These are phyloP conservation scores for Ganoderma lingzhi DNA, from an alignment of 1,284 basidiomycete species.

Conservation along the genomic window DNA sequence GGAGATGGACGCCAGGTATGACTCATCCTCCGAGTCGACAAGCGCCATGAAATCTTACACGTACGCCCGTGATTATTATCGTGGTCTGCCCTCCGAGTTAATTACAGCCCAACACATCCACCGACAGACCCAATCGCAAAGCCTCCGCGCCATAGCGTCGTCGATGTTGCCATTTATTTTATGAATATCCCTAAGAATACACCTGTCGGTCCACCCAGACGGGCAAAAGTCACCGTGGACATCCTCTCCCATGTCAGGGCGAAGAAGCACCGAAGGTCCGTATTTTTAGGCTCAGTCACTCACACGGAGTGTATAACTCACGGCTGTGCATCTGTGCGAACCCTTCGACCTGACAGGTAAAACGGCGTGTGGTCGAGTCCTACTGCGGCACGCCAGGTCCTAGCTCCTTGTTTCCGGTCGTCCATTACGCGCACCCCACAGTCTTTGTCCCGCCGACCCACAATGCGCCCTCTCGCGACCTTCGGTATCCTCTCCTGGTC, in stretches of 20 bases:
- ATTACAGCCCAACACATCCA: neutral
- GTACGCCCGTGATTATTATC: neutral
- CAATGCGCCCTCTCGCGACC: neutral
- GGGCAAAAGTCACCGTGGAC: neutral
- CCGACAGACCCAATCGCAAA: neutral
- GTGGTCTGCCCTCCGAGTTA: no score
- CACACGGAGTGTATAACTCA: constrained; percentile 1
- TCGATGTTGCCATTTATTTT: neutral
- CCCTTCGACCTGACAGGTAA: neutral
- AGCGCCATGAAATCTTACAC: neutral
- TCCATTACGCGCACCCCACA: neutral
- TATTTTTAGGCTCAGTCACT: neutral
- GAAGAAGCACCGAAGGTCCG: neutral
- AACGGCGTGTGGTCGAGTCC: neutral
- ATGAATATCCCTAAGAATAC: neutral
- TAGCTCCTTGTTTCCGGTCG: constrained; percentile 5
- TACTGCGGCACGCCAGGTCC: neutral
- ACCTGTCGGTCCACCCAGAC: neutral
- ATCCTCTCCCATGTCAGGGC: neutral
- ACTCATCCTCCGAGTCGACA: neutral
- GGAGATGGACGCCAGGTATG: neutral
- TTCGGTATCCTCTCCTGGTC: constrained; percentile 5
- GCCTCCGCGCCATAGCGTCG: neutral
- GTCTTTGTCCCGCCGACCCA: neutral
- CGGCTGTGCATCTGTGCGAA: neutral